Percentiles rank a stretch among this genome's conserved stretches.
phyloP scores from a whole-genome alignment of 2,329 filamentous ascomycete genomes.

The Cordyceps cicadae region DNA sequence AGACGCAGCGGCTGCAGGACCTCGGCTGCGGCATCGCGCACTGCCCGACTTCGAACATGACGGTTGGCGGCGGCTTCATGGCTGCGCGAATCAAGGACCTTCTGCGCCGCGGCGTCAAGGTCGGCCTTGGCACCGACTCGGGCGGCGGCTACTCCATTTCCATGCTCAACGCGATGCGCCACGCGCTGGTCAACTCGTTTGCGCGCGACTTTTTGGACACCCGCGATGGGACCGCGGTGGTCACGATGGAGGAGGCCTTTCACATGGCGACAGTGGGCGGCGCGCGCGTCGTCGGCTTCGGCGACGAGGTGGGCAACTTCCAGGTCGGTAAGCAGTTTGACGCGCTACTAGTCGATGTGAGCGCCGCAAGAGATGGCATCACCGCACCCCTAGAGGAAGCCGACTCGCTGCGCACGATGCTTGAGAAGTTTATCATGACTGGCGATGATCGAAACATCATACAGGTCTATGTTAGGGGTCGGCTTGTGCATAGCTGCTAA shows the following conservation, averaged over 20 bases:
- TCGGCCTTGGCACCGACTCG: slow-evolving; percentile 58
- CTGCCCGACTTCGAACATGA: slow-evolving; percentile 58
- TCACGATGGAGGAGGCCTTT: slow-evolving; percentile 46
- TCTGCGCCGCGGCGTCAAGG: slow-evolving; percentile 48
- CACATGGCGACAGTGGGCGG: slow-evolving; percentile 55
- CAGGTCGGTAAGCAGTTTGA: slow-evolving; percentile 54
- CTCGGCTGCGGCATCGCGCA: slow-evolving; percentile 53
- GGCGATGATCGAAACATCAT: slow-evolving; percentile 55
- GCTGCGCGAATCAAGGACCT: slow-evolving; percentile 51
- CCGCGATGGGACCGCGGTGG: slow-evolving; percentile 31
- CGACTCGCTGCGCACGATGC: slow-evolving; percentile 37
- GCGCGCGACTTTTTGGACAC: slow-evolving; percentile 34
- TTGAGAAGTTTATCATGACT: slow-evolving; percentile 59
- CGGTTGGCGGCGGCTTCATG: slow-evolving; percentile 54
- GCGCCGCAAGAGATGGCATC: slow-evolving; percentile 25
- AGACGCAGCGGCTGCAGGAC: slow-evolving; percentile 38
- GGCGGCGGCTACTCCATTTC: slow-evolving; percentile 54
- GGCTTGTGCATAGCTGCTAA: slow-evolving; percentile 18
- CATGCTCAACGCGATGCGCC: slow-evolving; percentile 51
- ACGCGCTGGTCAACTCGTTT: slow-evolving; percentile 48
- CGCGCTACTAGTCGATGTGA: slow-evolving; percentile 41
- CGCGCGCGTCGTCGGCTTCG: slow-evolving; percentile 48
- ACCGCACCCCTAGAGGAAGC: slow-evolving; percentile 46
- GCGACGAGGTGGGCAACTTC: slow-evolving; percentile 47
- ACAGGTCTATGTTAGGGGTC: slow-evolving; percentile 45